These are phyloP conservation scores for Gleditsia sinensis DNA, from an alignment of 306 rosid species.

Conservation along the genomic window DNA sequence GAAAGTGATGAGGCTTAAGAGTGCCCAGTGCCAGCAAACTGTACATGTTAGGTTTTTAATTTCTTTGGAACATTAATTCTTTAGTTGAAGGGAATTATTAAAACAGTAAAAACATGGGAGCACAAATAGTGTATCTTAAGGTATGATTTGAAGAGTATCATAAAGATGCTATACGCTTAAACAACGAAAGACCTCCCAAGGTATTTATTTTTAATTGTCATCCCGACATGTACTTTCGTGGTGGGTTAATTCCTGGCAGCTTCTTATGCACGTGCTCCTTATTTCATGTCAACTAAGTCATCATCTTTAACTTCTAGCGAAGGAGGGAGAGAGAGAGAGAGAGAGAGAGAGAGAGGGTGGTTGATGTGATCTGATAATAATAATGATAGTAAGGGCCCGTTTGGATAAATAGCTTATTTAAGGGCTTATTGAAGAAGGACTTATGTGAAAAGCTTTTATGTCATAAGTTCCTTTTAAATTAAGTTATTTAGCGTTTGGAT, in stretches of 20 bases:
- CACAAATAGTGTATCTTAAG: not conserved
- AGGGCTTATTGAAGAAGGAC: too few relatives aligned
- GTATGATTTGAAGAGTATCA: slow-evolving; percentile 4
- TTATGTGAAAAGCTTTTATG: too few relatives aligned
- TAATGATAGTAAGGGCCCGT: too few relatives aligned
- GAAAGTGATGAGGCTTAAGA: slow-evolving; percentile 29
- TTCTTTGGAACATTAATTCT: too few relatives aligned
- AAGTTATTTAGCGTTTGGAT: too few relatives aligned
- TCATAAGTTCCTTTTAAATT: too few relatives aligned
- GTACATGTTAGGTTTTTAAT: too few relatives aligned
- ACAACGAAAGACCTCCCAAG: slow-evolving; percentile 11
- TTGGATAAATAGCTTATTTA: too few relatives aligned
- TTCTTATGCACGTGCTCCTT: slow-evolving; percentile 32
- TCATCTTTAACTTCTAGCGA: not conserved
- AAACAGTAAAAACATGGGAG: slow-evolving; percentile 42
- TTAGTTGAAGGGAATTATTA: slow-evolving; percentile 34
- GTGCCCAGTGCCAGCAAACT: slow-evolving; percentile 27
- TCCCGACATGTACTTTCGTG: slow-evolving; percentile 22
- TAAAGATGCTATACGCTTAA: slow-evolving; percentile 19
- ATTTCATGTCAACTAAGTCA: slow-evolving; percentile 28
- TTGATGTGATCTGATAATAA: too few relatives aligned
- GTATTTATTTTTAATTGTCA: slow-evolving; percentile 26
- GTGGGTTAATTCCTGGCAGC: slow-evolving; percentile 3
- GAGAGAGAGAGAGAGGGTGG: too few relatives aligned
- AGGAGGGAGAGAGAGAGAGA: too few relatives aligned